Conservation (phyloP, 2,329 filamentous ascomycete genomes). For the Sporothrix brunneoviolacea region DNA sequence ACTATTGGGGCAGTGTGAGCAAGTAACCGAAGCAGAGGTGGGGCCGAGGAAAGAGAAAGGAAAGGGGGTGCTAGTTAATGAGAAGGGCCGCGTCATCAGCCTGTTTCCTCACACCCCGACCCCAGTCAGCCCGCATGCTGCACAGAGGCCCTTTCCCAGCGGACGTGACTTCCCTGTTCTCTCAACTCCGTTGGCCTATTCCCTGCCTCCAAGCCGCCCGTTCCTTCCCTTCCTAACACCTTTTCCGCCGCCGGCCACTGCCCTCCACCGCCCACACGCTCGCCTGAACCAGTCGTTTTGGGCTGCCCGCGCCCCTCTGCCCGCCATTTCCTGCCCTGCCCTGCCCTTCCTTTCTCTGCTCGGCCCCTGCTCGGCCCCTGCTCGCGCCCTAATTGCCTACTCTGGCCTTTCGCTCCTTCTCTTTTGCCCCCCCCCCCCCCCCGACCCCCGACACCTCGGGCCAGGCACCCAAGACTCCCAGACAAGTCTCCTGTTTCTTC, state of each 20-base stretch:
- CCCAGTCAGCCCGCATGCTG: conserved; percentile 6
- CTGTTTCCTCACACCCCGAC: conserved; percentile 7
- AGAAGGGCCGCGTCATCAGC: conserved; percentile 12
- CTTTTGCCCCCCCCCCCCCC: not conserved
- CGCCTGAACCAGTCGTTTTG: too few species aligned
- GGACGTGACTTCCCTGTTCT: conserved; percentile 2
- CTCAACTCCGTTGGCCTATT: conserved; percentile 1
- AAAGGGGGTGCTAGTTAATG: not conserved
- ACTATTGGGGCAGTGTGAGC: conserved; percentile 13
- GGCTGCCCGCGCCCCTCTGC: too few species aligned
- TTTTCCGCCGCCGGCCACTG: not conserved
- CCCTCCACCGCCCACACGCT: not conserved
- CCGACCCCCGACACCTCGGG: not conserved
- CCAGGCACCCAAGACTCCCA: conserved; percentile 10
- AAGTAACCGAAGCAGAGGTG: not conserved
- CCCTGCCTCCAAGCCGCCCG: not conserved
- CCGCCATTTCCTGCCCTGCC: not conserved
- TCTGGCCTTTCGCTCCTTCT: conserved; percentile 5
- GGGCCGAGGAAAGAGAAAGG: not conserved
- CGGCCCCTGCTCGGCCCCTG: too few species aligned
- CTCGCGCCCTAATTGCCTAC: too few species aligned
- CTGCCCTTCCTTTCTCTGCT: not conserved
- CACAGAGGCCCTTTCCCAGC: not conserved
- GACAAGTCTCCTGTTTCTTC: conserved; percentile 13
- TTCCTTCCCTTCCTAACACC: not conserved